Base-by-base conservation (phyloP, 2,329 filamentous ascomycete genomes). In the Fusarium gaditjirri region DNA sequence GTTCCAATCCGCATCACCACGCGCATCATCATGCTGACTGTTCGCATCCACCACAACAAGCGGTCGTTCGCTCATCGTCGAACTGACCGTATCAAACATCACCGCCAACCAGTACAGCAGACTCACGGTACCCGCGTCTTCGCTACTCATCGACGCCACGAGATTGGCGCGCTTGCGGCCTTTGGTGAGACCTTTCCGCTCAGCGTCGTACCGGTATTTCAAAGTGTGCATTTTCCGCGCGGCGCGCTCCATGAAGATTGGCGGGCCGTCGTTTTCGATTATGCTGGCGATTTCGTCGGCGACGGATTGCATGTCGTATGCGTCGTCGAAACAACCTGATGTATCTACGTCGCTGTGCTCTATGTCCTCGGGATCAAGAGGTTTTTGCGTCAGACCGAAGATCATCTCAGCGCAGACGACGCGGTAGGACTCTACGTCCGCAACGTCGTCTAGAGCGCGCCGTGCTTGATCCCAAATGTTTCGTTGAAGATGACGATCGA, bases 21-120 rank as follows among this genome's bases (percentile, higher is more conserved):
- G 53, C 1, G 66, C 68, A 16, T 59, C 76, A 4, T 80, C 79
- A 38, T 78, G 77, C 27, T 81, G 80, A 41, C 81, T 82, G 19
- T 83, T 81, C 21, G 83, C 81, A 29, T 83, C 82, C 1, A 77
- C 74, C 0, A 84, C 75, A 0, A 79, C 78, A 2, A 83, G 75
- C 0, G 77, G 75, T 23, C 78, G 46, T 44, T 79, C 70, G 41
- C 86, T 82, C 81, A 90, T 87, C 1, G 86, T 86, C 1, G 88
- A 84, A 0, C 86, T 87, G 17, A 89, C 77, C 0, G 87, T 89
- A 72, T 90, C 88, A 44, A 88, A 87, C 87, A 89, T 90, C 47
- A 89, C 81, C 0, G 85, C 86, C 6, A 90, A 77, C 88, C 88
- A 90, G 72, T 87, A 89, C 2, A 90, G 71, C 16, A 90, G 76